phyloP scores from a whole-genome alignment of 345 rosid genomes.

The Hibiscus tridactylites region DNA sequence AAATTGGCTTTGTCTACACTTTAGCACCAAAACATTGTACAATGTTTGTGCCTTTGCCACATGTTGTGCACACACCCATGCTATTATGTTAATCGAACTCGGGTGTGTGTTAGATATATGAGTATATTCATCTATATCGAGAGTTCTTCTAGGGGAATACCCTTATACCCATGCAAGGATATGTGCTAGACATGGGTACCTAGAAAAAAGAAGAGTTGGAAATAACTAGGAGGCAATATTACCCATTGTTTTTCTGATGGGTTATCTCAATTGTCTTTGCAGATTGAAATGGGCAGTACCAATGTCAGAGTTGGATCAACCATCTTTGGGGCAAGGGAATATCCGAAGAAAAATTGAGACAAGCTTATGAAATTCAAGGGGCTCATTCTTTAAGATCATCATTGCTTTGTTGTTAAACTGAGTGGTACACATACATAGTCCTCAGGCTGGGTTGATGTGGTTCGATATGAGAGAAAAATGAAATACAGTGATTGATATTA shows the following conservation, averaged over 20 bases:
- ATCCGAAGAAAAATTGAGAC: conserved; percentile 46
- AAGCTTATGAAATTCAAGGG: neutral
- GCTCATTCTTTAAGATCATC: neutral
- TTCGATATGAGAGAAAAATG: neutral
- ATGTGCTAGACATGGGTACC: neutral
- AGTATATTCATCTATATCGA: neutral
- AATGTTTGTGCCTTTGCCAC: neutral
- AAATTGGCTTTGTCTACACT: neutral
- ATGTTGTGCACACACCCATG: neutral
- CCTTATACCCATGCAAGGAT: neutral
- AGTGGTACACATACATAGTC: neutral
- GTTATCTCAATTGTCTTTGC: conserved; percentile 11
- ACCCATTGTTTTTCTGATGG: neutral
- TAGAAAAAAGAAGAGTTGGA: neutral
- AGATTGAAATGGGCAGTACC: conserved; percentile 93
- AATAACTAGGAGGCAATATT: neutral
- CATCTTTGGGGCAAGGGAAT: conserved; percentile 86
- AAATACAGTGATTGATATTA: neutral
- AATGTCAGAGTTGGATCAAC: conserved; percentile 90
- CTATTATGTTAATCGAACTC: neutral
- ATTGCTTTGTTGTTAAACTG: neutral
- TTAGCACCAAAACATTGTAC: neutral
- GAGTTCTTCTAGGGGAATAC: neutral
- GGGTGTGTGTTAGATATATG: neutral
- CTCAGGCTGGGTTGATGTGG: neutral